These are phyloP conservation scores for Diaporthe eres DNA, from an alignment of 2,329 filamentous ascomycete genomes.

Conservation along the genomic window DNA sequence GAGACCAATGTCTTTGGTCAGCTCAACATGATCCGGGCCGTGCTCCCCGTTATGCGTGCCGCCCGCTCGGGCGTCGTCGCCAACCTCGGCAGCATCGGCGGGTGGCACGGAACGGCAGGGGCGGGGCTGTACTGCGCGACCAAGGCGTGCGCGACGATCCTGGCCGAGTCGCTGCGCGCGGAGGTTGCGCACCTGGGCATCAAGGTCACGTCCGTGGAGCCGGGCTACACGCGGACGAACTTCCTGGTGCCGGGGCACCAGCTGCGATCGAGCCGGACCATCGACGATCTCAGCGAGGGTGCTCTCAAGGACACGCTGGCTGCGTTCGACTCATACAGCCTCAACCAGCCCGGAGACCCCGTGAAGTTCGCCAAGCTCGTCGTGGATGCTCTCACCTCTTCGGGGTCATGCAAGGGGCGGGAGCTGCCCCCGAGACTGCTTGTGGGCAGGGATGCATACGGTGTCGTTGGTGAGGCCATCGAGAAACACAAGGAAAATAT, in stretches of 20 bases:
- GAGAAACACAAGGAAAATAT: not conserved
- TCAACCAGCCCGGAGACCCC: constrained; percentile 21
- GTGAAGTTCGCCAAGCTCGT: not conserved
- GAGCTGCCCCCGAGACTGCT: constrained; percentile 6
- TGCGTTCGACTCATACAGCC: not conserved
- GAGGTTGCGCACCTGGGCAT: constrained; percentile 25
- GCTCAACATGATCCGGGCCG: constrained; percentile 63
- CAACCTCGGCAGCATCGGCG: constrained; percentile 25
- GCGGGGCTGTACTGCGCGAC: constrained; percentile 19
- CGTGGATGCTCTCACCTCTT: constrained; percentile 11
- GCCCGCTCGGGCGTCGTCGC: constrained; percentile 15
- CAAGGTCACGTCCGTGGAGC: constrained; percentile 16
- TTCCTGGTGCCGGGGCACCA: constrained; percentile 1
- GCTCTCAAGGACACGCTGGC: not conserved
- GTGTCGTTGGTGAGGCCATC: not conserved
- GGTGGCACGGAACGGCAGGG: not conserved
- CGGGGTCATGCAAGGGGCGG: constrained; percentile 7
- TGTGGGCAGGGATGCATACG: constrained; percentile 12
- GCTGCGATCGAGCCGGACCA: constrained; percentile 1
- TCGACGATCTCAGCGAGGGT: not conserved
- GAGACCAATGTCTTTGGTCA: constrained; percentile 71
- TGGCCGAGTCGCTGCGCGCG: constrained; percentile 10
- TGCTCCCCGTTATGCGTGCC: constrained; percentile 13
- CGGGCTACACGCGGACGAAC: constrained; percentile 7
- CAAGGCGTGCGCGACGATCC: constrained; percentile 21